phyloP scores from a whole-genome alignment of 306 rosid species.

The Gillenia trifoliata region DNA sequence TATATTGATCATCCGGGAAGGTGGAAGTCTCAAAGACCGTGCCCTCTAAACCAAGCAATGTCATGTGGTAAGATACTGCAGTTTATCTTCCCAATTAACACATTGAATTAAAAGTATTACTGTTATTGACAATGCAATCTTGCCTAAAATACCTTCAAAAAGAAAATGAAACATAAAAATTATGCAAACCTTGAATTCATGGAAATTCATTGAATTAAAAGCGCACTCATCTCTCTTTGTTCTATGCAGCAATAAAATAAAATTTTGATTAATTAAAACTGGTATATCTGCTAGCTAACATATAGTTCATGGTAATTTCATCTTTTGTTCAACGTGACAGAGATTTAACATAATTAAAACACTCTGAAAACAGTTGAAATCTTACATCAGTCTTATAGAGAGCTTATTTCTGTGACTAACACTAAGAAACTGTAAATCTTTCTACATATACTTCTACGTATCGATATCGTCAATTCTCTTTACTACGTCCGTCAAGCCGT shows the following conservation, averaged over 20 bases:
- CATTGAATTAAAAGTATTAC: neutral
- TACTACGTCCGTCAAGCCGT: conserved; percentile 17
- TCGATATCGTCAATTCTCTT: conserved; percentile 18
- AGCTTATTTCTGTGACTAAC: conserved; percentile 24
- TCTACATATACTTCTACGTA: conserved; percentile 31
- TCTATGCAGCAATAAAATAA: neutral
- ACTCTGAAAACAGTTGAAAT: conserved; percentile 8
- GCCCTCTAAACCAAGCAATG: neutral
- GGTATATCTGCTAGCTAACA: conserved; percentile 4
- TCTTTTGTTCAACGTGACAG: neutral
- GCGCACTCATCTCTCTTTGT: too few species aligned
- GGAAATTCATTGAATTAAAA: too few species aligned
- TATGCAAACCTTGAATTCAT: too few species aligned
- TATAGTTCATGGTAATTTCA: conserved; percentile 8
- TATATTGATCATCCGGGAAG: too few species aligned
- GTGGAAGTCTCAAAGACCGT: neutral
- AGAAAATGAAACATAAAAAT: too few species aligned
- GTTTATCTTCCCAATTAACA: neutral
- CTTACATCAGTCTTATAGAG: conserved; percentile 18
- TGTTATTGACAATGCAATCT: too few species aligned
- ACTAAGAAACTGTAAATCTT: conserved; percentile 22
- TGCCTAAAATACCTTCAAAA: too few species aligned
- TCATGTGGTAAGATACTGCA: neutral
- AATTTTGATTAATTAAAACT: neutral
- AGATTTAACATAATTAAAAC: conserved; percentile 10